Evolutionary conservation across 441 rosid species (phyloP), one percentile per base, ranked within the genome.

Genomic region (Jatropha podagrica): DNA sequence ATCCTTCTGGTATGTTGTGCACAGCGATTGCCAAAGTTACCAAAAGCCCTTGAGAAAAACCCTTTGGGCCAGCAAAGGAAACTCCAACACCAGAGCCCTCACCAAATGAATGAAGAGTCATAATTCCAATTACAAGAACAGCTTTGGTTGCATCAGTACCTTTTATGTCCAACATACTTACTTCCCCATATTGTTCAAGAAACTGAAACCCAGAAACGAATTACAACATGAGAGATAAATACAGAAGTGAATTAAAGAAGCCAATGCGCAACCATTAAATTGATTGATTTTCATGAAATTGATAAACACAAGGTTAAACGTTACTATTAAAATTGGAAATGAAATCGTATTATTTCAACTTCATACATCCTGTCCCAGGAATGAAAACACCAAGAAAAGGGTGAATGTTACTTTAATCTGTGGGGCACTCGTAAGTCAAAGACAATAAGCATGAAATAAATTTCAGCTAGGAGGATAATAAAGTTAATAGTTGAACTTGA

Each of bases 41-140:
- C 81, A 92, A 76, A 81, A 96, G 98, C 72, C 99, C 98, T 88
- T 91, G 98, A 71, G 92, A 82, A 78, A 94, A 92, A 59, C 98
- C 98, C 86, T 92, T 94, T 65, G 98, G 86, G 69, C 99, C 98
- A 48, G 98, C 98, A 73, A 96, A 96, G 15, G 99, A 94, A 69
- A 94, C 99, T 77, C 99, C 99, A 72, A 96, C 98, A 60, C 98
- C 98, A 56, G 98, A 91, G 64, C 99, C 99, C 84, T 96, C 98
- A 72, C 98, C 99, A 51, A 96, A 94, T 73, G 99, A 96, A 86
- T 96, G 99, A 76, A 96, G 98, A 71, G 99, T 96, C 99, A 96
- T 96, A 66, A 96, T 96, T 68, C 99, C 98, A 69, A 96, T 86
- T 66, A 96, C 95, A 42, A 94, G 99, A 78, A 96, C 97, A 72